Evolutionary conservation across 768 basidiomycete species (phyloP).

Genomic region (Pluteus cervinus): DNA sequence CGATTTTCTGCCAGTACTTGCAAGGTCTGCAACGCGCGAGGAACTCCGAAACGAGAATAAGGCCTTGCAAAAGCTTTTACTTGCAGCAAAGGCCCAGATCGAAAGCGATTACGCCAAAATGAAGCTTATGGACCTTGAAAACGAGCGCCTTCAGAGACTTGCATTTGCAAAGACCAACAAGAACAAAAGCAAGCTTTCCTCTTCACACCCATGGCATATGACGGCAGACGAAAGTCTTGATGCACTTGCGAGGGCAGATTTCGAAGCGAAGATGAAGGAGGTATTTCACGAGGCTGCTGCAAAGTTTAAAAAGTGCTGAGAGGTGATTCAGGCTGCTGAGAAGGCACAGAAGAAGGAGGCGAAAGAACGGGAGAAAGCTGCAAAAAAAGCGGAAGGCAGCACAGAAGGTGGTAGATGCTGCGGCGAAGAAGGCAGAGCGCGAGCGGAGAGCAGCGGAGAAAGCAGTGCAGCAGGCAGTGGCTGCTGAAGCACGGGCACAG

Average conservation of each 20-base stretch:
- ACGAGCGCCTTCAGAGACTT: slow-evolving; percentile 15
- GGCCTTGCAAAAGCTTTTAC: slow-evolving; percentile 10
- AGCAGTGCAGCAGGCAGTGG: background rate
- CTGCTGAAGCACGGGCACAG: background rate
- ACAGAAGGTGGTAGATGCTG: slow-evolving; percentile 2
- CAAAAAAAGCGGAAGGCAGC: slow-evolving; percentile 1
- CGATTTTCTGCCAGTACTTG: slow-evolving; percentile 8
- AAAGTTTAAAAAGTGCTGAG: slow-evolving; percentile 6
- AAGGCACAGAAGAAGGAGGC: slow-evolving; percentile 6
- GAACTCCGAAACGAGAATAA: slow-evolving; percentile 8
- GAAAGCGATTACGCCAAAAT: slow-evolving; percentile 15
- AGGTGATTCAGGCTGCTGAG: slow-evolving; percentile 6
- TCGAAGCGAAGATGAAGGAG: slow-evolving; percentile 7
- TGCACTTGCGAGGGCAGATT: slow-evolving; percentile 8
- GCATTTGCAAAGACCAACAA: slow-evolving; percentile 13
- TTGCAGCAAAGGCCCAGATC: slow-evolving; percentile 12
- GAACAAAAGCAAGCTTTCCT: slow-evolving; percentile 7
- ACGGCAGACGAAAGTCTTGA: slow-evolving; percentile 13
- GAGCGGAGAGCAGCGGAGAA: slow-evolving; percentile 3
- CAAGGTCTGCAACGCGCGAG: slow-evolving; percentile 3
- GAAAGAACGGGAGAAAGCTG: slow-evolving; percentile 4
- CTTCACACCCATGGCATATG: slow-evolving; percentile 15
- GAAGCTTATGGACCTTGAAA: slow-evolving; percentile 22
- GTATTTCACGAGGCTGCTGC: slow-evolving; percentile 2
- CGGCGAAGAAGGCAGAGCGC: slow-evolving; percentile 2